Evolutionary conservation across 768 basidiomycete species (phyloP).

Genomic region (Kwoniella sp.): DNA sequence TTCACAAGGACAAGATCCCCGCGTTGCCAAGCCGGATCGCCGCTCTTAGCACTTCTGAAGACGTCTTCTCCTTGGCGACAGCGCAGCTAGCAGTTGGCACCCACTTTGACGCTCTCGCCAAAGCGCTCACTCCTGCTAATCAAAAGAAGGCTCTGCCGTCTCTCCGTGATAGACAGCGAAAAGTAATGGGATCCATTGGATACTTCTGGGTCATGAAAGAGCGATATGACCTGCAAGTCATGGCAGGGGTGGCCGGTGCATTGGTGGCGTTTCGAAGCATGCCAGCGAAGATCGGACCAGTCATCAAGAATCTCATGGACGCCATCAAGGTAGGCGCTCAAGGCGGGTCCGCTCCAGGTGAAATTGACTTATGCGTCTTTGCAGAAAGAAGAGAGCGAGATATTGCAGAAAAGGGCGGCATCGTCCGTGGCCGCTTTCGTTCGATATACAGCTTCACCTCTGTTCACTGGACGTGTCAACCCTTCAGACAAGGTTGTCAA

Average conservation of each 20-base stretch:
- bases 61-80: constrained; percentile 72
- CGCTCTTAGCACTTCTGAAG: constrained; percentile 61
- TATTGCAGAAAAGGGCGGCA: constrained; percentile 84
- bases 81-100: constrained; percentile 66
- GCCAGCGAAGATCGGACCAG: constrained; percentile 89
- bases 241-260: constrained; percentile 83
- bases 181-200: constrained; percentile 66
- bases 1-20: constrained; percentile 74
- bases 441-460: constrained; percentile 64
- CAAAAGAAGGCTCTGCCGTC: constrained; percentile 70
- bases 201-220: constrained; percentile 76
- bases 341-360: too few relatives aligned
- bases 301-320: constrained; percentile 95
- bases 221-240: constrained; percentile 79
- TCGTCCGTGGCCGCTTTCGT: constrained; percentile 80
- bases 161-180: constrained; percentile 70
- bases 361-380: constrained; percentile 4
- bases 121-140: constrained; percentile 62
- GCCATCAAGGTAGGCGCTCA: constrained; percentile 73
- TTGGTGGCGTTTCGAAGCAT: constrained; percentile 79
- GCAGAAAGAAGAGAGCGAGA: constrained; percentile 68
- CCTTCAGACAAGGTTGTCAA: constrained; percentile 95
- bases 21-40: constrained; percentile 72
- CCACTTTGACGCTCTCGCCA: constrained; percentile 71
- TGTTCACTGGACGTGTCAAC: constrained; percentile 63